A percentile compares a stretch with the other conserved stretches of the same genome.
phyloP scores from a whole-genome alignment of 2,329 filamentous ascomycete genomes.

The Paraconiothyrium brasiliense region DNA sequence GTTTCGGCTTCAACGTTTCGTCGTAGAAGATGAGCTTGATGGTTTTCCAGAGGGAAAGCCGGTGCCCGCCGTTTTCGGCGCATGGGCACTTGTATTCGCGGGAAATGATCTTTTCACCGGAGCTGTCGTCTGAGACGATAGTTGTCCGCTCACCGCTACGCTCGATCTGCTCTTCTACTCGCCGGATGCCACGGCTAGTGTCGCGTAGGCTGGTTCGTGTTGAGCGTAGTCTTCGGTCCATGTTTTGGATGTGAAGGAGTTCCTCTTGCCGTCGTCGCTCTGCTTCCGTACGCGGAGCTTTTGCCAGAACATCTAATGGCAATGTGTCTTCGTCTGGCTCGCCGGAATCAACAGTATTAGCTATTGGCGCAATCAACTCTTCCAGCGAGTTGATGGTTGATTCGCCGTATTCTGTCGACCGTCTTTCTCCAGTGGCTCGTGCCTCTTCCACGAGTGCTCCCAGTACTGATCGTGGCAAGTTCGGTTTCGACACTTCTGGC shows the following conservation, averaged over 20 bases:
- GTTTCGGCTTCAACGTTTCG: constrained; percentile 27
- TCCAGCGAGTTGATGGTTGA: constrained; percentile 60
- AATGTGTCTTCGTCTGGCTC: constrained; percentile 46
- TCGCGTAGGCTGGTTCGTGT: constrained; percentile 56
- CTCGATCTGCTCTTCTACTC: constrained; percentile 54
- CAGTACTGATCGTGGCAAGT: constrained; percentile 47
- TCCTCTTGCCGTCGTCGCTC: constrained; percentile 56
- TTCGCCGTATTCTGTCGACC: constrained; percentile 52
- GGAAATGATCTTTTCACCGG: constrained; percentile 22
- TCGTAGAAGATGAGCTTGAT: constrained; percentile 43
- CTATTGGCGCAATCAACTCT: constrained; percentile 50
- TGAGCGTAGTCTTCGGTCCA: constrained; percentile 53
- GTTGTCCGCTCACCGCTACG: constrained; percentile 29
- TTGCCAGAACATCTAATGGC: constrained; percentile 38
- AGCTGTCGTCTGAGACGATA: not conserved
- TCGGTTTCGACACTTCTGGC: constrained; percentile 28
- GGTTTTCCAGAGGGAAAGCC: constrained; percentile 31
- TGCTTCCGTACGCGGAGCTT: constrained; percentile 48
- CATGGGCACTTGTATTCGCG: constrained; percentile 32
- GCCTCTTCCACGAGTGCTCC: constrained; percentile 54
- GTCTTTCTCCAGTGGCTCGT: constrained; percentile 31
- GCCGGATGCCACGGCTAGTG: constrained; percentile 52
- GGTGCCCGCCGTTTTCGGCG: constrained; percentile 20
- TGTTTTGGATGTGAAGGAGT: constrained; percentile 50
- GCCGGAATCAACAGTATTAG: constrained; percentile 22